Conservation (phyloP, 164 flowering plant species). For the Magnolia officinalis region DNA sequence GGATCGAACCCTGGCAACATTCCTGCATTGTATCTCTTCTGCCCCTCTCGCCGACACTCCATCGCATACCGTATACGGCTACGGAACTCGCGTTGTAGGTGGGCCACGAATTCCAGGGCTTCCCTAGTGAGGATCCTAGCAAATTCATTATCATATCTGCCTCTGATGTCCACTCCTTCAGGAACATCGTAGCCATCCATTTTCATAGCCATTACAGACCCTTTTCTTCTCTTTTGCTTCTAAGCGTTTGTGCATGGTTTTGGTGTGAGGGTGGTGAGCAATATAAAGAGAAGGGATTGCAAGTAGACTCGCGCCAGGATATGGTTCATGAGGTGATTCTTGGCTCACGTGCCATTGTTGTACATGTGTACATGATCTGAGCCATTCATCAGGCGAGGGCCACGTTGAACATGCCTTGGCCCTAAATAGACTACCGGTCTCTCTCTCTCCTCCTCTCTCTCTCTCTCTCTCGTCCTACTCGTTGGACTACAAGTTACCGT, state of each 20-base stretch:
- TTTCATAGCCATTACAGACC: slow-evolving; percentile 3
- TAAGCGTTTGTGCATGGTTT: too few relatives aligned
- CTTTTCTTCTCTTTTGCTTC: neutral
- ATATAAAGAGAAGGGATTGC: neutral
- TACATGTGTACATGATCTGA: too few relatives aligned
- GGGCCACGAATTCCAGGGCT: slow-evolving; percentile 71
- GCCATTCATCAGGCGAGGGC: too few relatives aligned
- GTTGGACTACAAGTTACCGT: too few relatives aligned
- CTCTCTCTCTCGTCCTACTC: too few relatives aligned
- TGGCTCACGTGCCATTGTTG: too few relatives aligned
- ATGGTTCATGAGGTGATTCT: too few relatives aligned
- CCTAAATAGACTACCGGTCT: too few relatives aligned
- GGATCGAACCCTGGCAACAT: slow-evolving; percentile 78
- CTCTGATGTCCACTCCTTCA: slow-evolving; percentile 80
- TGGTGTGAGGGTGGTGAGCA: neutral
- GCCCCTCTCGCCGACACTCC: slow-evolving; percentile 71
- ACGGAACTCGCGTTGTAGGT: slow-evolving; percentile 69
- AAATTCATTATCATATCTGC: slow-evolving; percentile 55
- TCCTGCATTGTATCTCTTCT: slow-evolving; percentile 60
- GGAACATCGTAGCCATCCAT: slow-evolving; percentile 55
- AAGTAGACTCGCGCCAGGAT: neutral
- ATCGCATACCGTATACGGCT: slow-evolving; percentile 55
- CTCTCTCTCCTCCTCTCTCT: too few relatives aligned
- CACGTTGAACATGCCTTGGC: too few relatives aligned
- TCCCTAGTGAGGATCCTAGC: slow-evolving; percentile 65